phyloP scores from a whole-genome alignment of 371 early-diverging fungal species.

The Lichtheimia hyalospora region DNA sequence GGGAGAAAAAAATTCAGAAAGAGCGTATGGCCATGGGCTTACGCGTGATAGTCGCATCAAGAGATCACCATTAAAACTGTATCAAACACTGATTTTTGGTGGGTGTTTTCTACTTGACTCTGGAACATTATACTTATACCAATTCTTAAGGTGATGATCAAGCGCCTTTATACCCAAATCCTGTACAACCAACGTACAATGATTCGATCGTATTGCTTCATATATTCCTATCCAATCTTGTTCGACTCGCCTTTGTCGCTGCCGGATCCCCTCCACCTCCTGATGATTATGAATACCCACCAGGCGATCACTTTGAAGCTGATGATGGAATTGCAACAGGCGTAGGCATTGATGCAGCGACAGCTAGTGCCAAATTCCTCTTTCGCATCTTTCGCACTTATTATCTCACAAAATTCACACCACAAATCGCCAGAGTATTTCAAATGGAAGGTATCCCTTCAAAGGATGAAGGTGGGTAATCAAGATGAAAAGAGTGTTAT shows the following conservation, averaged over 20 bases:
- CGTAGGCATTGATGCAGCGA: slow-evolving; percentile 68
- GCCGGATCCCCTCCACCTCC: slow-evolving; percentile 67
- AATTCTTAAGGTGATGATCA: slow-evolving; percentile 45
- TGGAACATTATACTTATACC: background rate
- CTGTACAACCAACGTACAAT: slow-evolving; percentile 53
- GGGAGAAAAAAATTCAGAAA: slow-evolving; percentile 36
- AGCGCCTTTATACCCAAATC: slow-evolving; percentile 58
- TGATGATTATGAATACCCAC: slow-evolving; percentile 54
- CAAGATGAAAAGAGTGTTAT: background rate
- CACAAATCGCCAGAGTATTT: slow-evolving; percentile 50
- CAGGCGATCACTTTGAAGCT: slow-evolving; percentile 51
- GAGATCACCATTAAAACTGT: slow-evolving; percentile 23
- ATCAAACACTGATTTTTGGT: slow-evolving; percentile 31
- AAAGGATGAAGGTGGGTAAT: background rate
- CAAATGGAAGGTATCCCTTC: slow-evolving; percentile 34
- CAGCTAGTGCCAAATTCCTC: slow-evolving; percentile 67
- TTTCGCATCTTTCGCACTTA: slow-evolving; percentile 66
- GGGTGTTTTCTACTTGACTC: slow-evolving; percentile 1
- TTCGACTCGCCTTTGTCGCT: slow-evolving; percentile 66
- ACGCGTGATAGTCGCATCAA: slow-evolving; percentile 36
- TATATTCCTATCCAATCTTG: slow-evolving; percentile 57
- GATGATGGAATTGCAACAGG: slow-evolving; percentile 68
- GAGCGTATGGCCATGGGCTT: slow-evolving; percentile 31
- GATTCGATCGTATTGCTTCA: slow-evolving; percentile 61
- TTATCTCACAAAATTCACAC: slow-evolving; percentile 74